Evolutionary conservation across 768 basidiomycete genomes (phyloP).

Genomic region (Scleroderma bovista): DNA sequence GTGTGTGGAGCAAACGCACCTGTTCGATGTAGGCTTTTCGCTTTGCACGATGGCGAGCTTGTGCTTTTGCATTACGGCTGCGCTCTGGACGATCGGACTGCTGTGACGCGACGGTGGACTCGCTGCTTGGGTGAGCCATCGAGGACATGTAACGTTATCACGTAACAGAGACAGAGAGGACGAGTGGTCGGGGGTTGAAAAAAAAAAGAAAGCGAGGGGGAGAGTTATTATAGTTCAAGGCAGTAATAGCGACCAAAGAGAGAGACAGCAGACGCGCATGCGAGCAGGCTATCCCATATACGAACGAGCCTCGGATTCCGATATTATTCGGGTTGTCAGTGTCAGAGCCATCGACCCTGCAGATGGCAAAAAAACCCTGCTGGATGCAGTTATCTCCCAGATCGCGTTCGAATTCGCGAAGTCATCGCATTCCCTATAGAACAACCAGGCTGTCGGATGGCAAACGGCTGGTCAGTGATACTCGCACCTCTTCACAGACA

Average conservation of each 20-base stretch:
- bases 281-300: slow-evolving; percentile 16
- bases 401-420: slow-evolving; percentile 31
- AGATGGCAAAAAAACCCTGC: slow-evolving; percentile 20
- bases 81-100: slow-evolving; percentile 66
- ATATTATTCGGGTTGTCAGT: slow-evolving; percentile 39
- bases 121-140: slow-evolving; percentile 47
- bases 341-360: slow-evolving; percentile 26
- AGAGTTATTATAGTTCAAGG: slow-evolving; percentile 33
- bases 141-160: slow-evolving; percentile 53
- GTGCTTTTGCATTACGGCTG: slow-evolving; percentile 83
- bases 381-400: slow-evolving; percentile 10
- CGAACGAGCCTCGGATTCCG: slow-evolving; percentile 38
- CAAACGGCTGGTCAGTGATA: not conserved
- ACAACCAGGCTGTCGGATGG: not conserved
- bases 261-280: slow-evolving; percentile 27
- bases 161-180: slow-evolving; percentile 33
- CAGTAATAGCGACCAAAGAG: not conserved
- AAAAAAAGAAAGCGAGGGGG: slow-evolving; percentile 21
- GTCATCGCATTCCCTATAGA: slow-evolving; percentile 9
- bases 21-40: slow-evolving; percentile 92
- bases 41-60: slow-evolving; percentile 87
- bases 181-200: slow-evolving; percentile 47
- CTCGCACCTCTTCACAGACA: slow-evolving; percentile 4
- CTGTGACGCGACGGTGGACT: slow-evolving; percentile 30
- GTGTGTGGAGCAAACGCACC: slow-evolving; percentile 36